These are phyloP conservation scores for Aphanomyces cochlioides DNA, from an alignment of 352 stramenopile genomes.

Conservation along the genomic window DNA sequence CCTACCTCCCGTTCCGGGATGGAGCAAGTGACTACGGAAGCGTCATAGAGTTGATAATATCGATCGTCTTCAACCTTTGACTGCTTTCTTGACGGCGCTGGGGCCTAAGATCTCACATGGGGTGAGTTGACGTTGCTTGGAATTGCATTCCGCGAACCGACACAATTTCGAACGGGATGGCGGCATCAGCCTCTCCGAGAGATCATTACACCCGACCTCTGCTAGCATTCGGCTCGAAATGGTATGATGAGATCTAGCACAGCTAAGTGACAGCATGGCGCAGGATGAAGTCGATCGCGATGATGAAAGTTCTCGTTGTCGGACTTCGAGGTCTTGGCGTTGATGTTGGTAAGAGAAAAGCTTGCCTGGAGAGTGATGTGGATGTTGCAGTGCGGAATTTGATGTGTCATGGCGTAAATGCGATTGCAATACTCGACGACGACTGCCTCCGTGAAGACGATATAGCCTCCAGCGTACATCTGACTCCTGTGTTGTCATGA, in stretches of 20 bases:
- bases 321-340: conserved; percentile 42
- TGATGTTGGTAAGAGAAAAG: conserved; percentile 38
- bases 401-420: conserved; percentile 37
- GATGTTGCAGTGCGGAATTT: conserved; percentile 39
- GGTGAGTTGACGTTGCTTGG: no score
- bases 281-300: conserved; percentile 44
- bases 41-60: no score
- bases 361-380: no score
- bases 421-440: conserved; percentile 46
- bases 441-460: conserved; percentile 43
- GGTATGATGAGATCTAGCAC: conserved; percentile 5
- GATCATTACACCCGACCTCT: conserved; percentile 13
- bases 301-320: conserved; percentile 46
- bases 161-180: not conserved
- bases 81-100: no score
- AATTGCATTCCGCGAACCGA: no score
- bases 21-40: no score
- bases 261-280: not conserved
- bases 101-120: no score
- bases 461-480: conserved; percentile 33
- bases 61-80: no score
- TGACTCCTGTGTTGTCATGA: not conserved
- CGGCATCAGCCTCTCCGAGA: not conserved
- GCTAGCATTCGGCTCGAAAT: conserved; percentile 4
- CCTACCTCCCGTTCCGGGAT: no score